Percentiles rank a stretch among this genome's conserved stretches.
These are phyloP conservation scores for Plasmodium knowlesi DNA, from an alignment of 169 alveolate genomes.

Conservation along the genomic window DNA sequence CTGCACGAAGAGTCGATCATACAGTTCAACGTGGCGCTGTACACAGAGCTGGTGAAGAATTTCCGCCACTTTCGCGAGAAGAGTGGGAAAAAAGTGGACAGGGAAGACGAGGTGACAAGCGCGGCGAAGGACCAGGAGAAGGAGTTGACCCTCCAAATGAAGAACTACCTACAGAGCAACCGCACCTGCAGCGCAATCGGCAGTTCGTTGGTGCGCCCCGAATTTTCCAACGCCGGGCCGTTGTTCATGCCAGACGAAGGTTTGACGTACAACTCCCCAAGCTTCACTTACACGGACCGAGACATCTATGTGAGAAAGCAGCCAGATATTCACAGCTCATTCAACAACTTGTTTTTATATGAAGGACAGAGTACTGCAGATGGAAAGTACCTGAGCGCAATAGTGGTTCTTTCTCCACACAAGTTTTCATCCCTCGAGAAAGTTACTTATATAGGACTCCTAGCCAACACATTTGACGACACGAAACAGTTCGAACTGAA, in stretches of 20 bases:
- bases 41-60: neutral
- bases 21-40: neutral
- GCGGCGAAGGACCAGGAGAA: too few relatives aligned
- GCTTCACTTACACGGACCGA: conserved; percentile 25
- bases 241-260: neutral
- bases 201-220: neutral
- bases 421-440: neutral
- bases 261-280: conserved; percentile 21
- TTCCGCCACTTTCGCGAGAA: neutral
- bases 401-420: conserved; percentile 27
- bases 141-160: neutral
- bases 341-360: conserved; percentile 43
- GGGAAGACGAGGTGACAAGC: too few relatives aligned
- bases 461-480: conserved; percentile 41
- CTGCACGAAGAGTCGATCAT: neutral
- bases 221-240: conserved; percentile 11
- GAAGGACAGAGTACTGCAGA: conserved; percentile 12
- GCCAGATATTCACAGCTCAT: conserved; percentile 6
- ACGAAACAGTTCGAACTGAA: conserved; percentile 8
- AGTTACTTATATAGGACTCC: conserved; percentile 7
- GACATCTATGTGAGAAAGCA: conserved; percentile 30
- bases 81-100: neutral
- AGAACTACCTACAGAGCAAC: neutral
- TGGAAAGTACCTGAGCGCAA: conserved; percentile 26
- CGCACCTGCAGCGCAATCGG: neutral